Base-by-base conservation (phyloP, 2,329 filamentous ascomycete species). In the Aspergillus candidus region DNA sequence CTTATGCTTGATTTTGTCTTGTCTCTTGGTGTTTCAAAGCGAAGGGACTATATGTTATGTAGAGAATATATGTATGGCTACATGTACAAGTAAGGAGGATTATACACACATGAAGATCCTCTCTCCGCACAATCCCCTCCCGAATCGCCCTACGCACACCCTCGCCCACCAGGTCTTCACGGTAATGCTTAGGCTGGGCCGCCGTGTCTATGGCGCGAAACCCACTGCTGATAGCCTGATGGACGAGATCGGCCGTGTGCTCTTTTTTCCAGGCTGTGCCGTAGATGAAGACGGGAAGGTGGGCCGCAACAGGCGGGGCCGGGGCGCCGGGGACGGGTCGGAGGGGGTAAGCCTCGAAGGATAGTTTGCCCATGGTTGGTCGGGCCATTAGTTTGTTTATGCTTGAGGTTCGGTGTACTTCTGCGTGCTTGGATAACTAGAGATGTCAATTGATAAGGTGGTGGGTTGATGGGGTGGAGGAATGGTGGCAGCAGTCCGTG, bases 191-290 rank as follows among this genome's bases (percentile, higher is more conserved):
- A 2, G 86, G 86, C 64, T 89, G 85, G 12, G 83, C 84, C 8
- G 86, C 86, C 0, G 87, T 91, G 59, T 93, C 87, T 47, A 93
- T 69, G 37, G 73, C 84, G 29, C 80, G 75, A 55, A 91, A 93
- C 4, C 87, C 86, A 35, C 77, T 70, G 35, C 72, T 72, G 30
- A 93, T 60, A 2, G 88, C 87, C 50, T 75, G 66, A 54, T 83
- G 78, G 15, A 93, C 86, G 3, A 91, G 72, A 43, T 77, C 71
- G 14, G 76, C 74, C 0, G 85, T 88, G 13, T 68, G 68, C 1
- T 83, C 79, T 57, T 84, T 83, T 65, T 93, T 93, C 86, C 87
- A 91, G n/a, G 87, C 87, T 2, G 87, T 91, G 40, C 87, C 87
- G 62, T 93, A 93, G 50, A 93, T 68, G 51, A 79, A 74, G 4